A percentile compares a stretch with the other conserved stretches of the same genome.
These are phyloP conservation scores for Trichoderma gracile DNA, from an alignment of 2,329 filamentous ascomycete genomes.

Conservation along the genomic window DNA sequence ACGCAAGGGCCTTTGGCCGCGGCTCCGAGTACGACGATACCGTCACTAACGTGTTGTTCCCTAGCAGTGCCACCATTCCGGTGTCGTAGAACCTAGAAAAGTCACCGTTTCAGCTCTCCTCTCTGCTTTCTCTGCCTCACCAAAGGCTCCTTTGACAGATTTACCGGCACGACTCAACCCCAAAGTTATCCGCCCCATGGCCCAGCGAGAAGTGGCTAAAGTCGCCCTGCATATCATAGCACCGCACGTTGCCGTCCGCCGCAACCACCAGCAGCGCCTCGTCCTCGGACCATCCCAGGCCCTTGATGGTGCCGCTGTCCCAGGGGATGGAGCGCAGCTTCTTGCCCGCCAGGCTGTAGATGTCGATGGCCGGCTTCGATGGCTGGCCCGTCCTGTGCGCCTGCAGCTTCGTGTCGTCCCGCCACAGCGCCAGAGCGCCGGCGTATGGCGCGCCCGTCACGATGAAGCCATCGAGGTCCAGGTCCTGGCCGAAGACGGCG, in stretches of 20 bases:
- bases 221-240: slow-evolving; percentile 90
- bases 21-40: slow-evolving; percentile 92
- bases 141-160: slow-evolving; percentile 10
- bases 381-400: slow-evolving; percentile 71
- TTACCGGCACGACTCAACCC: slow-evolving; percentile 77
- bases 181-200: slow-evolving; percentile 82
- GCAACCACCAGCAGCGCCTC: slow-evolving; percentile 88
- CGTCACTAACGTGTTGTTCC: slow-evolving; percentile 81
- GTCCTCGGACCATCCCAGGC: slow-evolving; percentile 94
- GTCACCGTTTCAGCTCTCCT: slow-evolving; percentile 1
- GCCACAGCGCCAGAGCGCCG: slow-evolving; percentile 90
- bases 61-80: slow-evolving; percentile 89
- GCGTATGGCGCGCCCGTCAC: slow-evolving; percentile 90
- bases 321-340: slow-evolving; percentile 83
- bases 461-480: slow-evolving; percentile 93
- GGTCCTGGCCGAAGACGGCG: slow-evolving; percentile 85
- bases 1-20: slow-evolving; percentile 77
- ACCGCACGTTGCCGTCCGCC: slow-evolving; percentile 84
- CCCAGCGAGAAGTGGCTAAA: slow-evolving; percentile 94
- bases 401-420: slow-evolving; percentile 82
- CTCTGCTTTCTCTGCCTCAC: background rate
- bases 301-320: slow-evolving; percentile 86
- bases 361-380: slow-evolving; percentile 82
- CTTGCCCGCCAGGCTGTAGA: slow-evolving; percentile 92
- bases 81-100: slow-evolving; percentile 70